Evolutionary conservation across 75 land plant species (phyloP).

Genomic region (Chamaecyparis obtusa): DNA sequence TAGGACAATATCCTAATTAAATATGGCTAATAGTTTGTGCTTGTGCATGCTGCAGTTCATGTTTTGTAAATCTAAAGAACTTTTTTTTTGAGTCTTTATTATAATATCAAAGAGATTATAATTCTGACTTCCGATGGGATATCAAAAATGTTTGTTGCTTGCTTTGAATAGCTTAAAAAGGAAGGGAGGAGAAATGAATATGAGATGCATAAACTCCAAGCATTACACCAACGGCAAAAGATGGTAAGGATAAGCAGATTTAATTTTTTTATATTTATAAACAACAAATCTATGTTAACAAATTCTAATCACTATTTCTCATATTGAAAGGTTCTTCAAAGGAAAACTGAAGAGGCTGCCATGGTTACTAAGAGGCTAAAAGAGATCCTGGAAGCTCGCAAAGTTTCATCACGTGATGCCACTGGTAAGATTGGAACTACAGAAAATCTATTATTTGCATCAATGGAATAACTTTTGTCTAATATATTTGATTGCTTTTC

Average conservation of each 20-base stretch:
- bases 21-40: not conserved
- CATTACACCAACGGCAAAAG: slow-evolving; percentile 89
- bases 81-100: not conserved
- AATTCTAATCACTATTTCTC: not conserved
- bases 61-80: not conserved
- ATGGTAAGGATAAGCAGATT: slow-evolving; percentile 44
- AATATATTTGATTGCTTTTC: not conserved
- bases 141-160: not conserved
- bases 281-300: not conserved
- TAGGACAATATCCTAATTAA: not conserved
- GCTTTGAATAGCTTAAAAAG: slow-evolving; percentile 73
- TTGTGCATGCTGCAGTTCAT: not conserved
- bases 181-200: slow-evolving; percentile 95
- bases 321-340: slow-evolving; percentile 74
- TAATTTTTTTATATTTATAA: not conserved
- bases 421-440: slow-evolving; percentile 17
- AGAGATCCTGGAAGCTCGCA: slow-evolving; percentile 83
- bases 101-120: not conserved
- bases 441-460: not conserved
- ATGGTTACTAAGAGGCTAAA: slow-evolving; percentile 85
- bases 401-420: slow-evolving; percentile 47
- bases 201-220: slow-evolving; percentile 98
- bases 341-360: slow-evolving; percentile 96
- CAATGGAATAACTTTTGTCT: not conserved
- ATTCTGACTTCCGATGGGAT: not conserved